Base-by-base conservation (phyloP, 139 green algal species). In the Coelastrella sp. region DNA sequence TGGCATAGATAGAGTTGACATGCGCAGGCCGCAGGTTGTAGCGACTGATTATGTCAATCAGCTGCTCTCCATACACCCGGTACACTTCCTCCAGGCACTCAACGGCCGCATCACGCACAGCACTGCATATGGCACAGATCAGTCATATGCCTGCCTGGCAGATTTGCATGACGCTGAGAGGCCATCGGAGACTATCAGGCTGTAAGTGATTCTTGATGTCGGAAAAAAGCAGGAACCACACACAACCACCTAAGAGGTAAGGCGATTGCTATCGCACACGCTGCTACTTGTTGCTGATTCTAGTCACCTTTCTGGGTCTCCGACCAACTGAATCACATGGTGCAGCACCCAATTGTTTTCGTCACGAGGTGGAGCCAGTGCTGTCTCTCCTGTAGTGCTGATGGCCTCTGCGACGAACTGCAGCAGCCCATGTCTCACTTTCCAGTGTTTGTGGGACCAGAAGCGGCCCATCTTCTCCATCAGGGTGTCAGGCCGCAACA, bases 361-460 rank as follows among this genome's bases (percentile, higher is more conserved):
- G 8, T 87, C 87, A 11, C 70, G 61, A 72, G 75, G 72, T 75
- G 65, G 61, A 7, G 24, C n/a, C 25, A 87, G 82, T 61, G 49
- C 75, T 74, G 78, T 61, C 8, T 90, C 89, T 9, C 89, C 87
- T 22, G 35, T 57, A 4, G 27, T 24, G 19, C 49, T 60, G 8
- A 94, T 58, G 4, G 93, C 93, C 86, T 95, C 92, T 27, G 94
- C 94, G 8, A 95, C 56, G 7, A 92, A 93, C 60, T 96, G 93
- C 57, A 95, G 88, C 10, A 94, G 70, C 11, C 93, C 94, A 60
- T 95, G 93, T 78, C 92, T 91, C 9, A 95, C 92, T 58, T 93
- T 94, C 89, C 93, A 93, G 68, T 85, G 87, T 63, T 89, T 92
- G 66, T 96, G 91, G 17, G 35, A 72, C 93, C 93, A 96, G 60